Evolutionary conservation across 2,329 filamentous ascomycete species (phyloP).

Genomic region (Ophiosphaerella korrae): DNA sequence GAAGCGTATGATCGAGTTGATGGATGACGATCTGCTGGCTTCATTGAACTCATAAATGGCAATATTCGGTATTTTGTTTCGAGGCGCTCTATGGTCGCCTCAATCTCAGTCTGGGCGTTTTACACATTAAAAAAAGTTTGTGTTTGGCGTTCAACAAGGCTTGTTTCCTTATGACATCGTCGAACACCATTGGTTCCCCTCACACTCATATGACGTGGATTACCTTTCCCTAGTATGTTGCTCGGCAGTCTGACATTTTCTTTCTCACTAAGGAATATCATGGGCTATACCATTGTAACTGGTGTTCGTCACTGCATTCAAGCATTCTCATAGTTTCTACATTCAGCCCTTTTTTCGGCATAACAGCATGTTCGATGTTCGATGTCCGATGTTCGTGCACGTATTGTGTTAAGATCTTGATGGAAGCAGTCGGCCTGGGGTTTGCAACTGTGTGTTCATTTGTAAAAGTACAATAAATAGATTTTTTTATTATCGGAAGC

Average conservation of each 20-base stretch:
- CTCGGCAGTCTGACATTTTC: slow-evolving; percentile 14
- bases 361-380: slow-evolving; percentile 32
- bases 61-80: slow-evolving; percentile 1
- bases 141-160: slow-evolving; percentile 38
- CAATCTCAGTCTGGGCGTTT: slow-evolving; percentile 1
- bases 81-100: background rate
- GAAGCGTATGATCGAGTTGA: slow-evolving; percentile 59
- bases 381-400: slow-evolving; percentile 21
- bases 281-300: slow-evolving; percentile 32
- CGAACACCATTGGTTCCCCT: slow-evolving; percentile 18
- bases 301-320: slow-evolving; percentile 33
- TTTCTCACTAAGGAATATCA: slow-evolving; percentile 16
- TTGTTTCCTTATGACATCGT: slow-evolving; percentile 29
- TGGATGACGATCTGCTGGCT: slow-evolving; percentile 58
- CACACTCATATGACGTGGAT: slow-evolving; percentile 2
- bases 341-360: slow-evolving; percentile 25
- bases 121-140: slow-evolving; percentile 40
- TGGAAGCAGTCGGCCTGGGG: background rate
- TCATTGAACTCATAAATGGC: slow-evolving; percentile 53
- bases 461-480: slow-evolving; percentile 33
- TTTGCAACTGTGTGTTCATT: slow-evolving; percentile 6
- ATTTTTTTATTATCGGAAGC: background rate
- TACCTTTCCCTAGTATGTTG: slow-evolving; percentile 18
- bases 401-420: background rate
- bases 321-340: slow-evolving; percentile 10